Conservation (phyloP, 2,329 filamentous ascomycete genomes). For the Arthrobotrys conoides region DNA sequence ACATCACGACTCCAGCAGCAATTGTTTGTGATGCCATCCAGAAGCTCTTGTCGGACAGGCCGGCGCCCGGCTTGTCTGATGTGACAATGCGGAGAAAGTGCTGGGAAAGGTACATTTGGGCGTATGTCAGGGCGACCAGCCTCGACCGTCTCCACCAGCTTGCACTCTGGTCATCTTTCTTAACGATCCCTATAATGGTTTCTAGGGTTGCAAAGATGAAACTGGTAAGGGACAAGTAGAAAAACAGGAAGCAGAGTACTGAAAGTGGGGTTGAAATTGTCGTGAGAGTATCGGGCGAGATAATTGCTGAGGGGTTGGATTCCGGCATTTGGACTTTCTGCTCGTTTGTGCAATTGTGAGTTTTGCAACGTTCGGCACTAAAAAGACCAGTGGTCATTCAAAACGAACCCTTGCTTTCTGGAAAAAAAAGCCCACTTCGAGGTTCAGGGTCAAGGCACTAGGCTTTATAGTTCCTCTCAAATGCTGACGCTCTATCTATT, state of each 20-base stretch:
- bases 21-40: slow-evolving; percentile 59
- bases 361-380: background rate
- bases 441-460: background rate
- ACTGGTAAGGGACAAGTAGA: slow-evolving; percentile 51
- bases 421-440: background rate
- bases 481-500: background rate
- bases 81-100: slow-evolving; percentile 43
- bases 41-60: slow-evolving; percentile 39
- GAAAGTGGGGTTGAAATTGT: slow-evolving; percentile 30
- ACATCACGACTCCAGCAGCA: slow-evolving; percentile 34
- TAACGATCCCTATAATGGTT: slow-evolving; percentile 42
- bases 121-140: slow-evolving; percentile 47
- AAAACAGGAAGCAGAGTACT: slow-evolving; percentile 41
- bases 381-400: background rate
- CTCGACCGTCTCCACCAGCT: slow-evolving; percentile 55
- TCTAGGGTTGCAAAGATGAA: slow-evolving; percentile 40
- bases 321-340: slow-evolving; percentile 15
- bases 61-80: slow-evolving; percentile 27
- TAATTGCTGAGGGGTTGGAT: background rate
- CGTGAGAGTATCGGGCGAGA: slow-evolving; percentile 29
- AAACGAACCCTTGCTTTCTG: background rate
- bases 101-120: slow-evolving; percentile 57
- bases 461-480: no score
- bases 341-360: background rate
- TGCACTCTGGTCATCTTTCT: slow-evolving; percentile 39